Base-by-base conservation (phyloP, 352 stramenopile species). In the Phytophthora foliorum region DNA sequence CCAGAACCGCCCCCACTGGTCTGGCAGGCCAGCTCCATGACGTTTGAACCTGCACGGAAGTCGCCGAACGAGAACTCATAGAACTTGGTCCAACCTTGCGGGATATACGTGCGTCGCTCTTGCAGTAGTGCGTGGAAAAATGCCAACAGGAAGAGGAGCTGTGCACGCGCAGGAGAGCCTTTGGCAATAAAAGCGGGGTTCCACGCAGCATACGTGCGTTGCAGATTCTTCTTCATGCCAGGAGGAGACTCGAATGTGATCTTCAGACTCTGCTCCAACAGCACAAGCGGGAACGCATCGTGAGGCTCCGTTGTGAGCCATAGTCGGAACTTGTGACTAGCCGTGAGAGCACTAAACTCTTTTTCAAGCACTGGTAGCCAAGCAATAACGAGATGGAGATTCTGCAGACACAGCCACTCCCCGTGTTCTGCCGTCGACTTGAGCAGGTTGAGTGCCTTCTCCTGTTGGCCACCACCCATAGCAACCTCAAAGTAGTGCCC, bases 21-120 rank as follows among this genome's bases (percentile, higher is more conserved):
- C n/a, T 87, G 78, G 29, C 82, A 87, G 8, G 80, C 74, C 5
- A 90, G 71, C 53, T 97, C 87, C 74, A 98, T 96, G 11, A 98
- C 88, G 56, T 97, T 97, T 0, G 86, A 82, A 6, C 93, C 96
- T 17, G 94, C 94, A n/a, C 93, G 93, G 56, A 98, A 92, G 64
- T 99, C 96, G 1, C 93, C 94, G 44, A 97, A 95, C 14, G 89
- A 97, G 67, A 99, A 99, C 72, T 99, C 96, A 80, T 99, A 99
- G 50, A 97, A 96, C 59, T 98, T 98, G 24, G 94, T 98, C 96
- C 96, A 99, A 21, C 96, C 96, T 70, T 99, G 95, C 4, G 94
- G 96, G 41, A 98, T 97, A 67, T 98, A 99, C 24, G 86, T 98
- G n/a, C 92, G 79, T 22, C 88, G 67, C 49, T 96, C 88, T 32